phyloP scores from a whole-genome alignment of 2,329 filamentous ascomycete genomes.

The Fusarium drepaniforme region DNA sequence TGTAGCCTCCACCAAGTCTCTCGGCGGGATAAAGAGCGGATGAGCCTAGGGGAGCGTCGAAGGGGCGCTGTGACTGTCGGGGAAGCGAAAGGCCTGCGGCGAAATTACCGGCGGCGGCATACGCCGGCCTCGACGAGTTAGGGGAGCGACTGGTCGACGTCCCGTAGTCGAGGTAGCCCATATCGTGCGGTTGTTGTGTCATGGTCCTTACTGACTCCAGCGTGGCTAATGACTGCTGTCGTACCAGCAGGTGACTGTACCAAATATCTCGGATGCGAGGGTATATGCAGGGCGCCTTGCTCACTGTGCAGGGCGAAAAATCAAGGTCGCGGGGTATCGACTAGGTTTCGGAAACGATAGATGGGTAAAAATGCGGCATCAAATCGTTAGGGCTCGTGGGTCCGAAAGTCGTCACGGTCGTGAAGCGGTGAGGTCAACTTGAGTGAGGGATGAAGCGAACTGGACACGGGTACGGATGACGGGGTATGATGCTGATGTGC shows the following conservation, averaged over 20 bases:
- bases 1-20: slow-evolving; percentile 70
- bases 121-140: slow-evolving; percentile 74
- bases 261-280: slow-evolving; percentile 4
- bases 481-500: slow-evolving; percentile 5
- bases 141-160: slow-evolving; percentile 72
- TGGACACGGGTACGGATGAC: slow-evolving; percentile 5
- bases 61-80: slow-evolving; percentile 76
- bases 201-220: slow-evolving; percentile 45
- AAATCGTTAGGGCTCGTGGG: slow-evolving; percentile 36
- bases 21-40: slow-evolving; percentile 79
- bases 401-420: slow-evolving; percentile 35
- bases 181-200: slow-evolving; percentile 69
- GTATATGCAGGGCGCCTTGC: slow-evolving; percentile 6
- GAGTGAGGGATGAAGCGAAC: slow-evolving; percentile 12
- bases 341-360: slow-evolving; percentile 16
- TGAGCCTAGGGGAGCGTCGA: slow-evolving; percentile 75
- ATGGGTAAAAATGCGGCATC: slow-evolving; percentile 37
- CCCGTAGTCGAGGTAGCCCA: slow-evolving; percentile 78
- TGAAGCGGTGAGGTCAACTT: slow-evolving; percentile 36
- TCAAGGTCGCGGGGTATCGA: slow-evolving; percentile 18
- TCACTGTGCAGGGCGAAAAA: slow-evolving; percentile 9
- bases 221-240: slow-evolving; percentile 39
- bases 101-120: slow-evolving; percentile 62
- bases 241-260: slow-evolving; percentile 37
- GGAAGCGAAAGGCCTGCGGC: slow-evolving; percentile 59